Evolutionary conservation across 306 rosid species (phyloP).

Genomic region (Lathyrus sativus): DNA sequence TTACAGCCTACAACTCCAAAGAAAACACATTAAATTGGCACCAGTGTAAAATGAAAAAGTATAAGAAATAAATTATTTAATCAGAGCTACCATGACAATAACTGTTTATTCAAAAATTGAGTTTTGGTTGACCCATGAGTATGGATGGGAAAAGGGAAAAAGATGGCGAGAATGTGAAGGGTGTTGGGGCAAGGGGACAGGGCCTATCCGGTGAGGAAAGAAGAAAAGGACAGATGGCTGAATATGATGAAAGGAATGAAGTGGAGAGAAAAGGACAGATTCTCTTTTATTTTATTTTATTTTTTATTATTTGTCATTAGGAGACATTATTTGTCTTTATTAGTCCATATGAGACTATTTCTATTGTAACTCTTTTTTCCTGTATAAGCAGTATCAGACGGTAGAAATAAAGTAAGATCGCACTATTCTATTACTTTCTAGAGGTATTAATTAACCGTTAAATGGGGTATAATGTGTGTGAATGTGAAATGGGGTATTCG

Average conservation of each 20-base stretch:
- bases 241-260: not conserved
- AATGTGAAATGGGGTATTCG: not conserved
- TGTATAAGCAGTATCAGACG: too few species aligned
- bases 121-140: not conserved
- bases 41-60: conserved; percentile 8
- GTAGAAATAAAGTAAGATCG: too few species aligned
- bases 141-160: not conserved
- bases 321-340: too few species aligned
- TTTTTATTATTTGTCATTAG: too few species aligned
- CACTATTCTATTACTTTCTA: too few species aligned
- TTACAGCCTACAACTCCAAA: conserved; percentile 64
- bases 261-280: not conserved
- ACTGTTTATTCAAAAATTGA: conserved; percentile 3
- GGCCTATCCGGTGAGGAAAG: not conserved
- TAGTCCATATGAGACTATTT: too few species aligned
- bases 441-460: too few species aligned
- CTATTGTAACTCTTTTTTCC: too few species aligned
- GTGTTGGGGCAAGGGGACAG: not conserved
- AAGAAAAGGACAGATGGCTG: not conserved
- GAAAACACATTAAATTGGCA: conserved; percentile 15
- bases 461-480: too few species aligned
- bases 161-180: not conserved
- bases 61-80: conserved; percentile 17
- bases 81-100: not conserved
- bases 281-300: too few species aligned